Evolutionary conservation across 352 stramenopile species (phyloP).

Genomic region (Globisporangium camurandrum): DNA sequence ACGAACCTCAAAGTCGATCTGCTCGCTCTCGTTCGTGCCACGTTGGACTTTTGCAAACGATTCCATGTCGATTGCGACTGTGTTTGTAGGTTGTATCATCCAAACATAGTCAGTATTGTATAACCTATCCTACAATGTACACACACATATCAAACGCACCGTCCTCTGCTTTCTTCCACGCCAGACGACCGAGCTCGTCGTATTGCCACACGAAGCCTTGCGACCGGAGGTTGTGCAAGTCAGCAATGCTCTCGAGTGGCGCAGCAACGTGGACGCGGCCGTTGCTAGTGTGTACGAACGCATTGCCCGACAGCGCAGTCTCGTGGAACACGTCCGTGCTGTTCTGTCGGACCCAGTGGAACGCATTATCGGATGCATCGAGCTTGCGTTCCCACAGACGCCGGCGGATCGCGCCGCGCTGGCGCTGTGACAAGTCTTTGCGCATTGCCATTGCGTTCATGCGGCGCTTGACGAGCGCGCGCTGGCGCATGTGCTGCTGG

Average conservation of each 20-base stretch:
- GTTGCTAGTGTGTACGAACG: slow-evolving; percentile 18
- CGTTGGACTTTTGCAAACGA: slow-evolving; percentile 39
- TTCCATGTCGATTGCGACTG: slow-evolving; percentile 63
- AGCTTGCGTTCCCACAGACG: slow-evolving; percentile 59
- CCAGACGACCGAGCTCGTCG: slow-evolving; percentile 36
- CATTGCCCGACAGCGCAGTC: slow-evolving; percentile 6
- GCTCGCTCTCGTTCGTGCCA: slow-evolving; percentile 25
- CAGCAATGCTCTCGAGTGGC: slow-evolving; percentile 34
- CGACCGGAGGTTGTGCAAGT: slow-evolving; percentile 52
- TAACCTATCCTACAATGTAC: background rate
- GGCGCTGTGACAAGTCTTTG: slow-evolving; percentile 58
- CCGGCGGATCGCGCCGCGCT: slow-evolving; percentile 57
- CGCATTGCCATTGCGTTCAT: slow-evolving; percentile 55
- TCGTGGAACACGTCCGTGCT: slow-evolving; percentile 30
- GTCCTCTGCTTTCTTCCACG: slow-evolving; percentile 53
- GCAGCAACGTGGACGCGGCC: slow-evolving; percentile 15
- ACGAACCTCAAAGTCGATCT: slow-evolving; percentile 55
- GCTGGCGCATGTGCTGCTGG: slow-evolving; percentile 32
- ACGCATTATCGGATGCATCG: slow-evolving; percentile 50
- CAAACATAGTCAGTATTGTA: background rate
- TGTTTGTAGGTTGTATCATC: no score
- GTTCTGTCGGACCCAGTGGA: slow-evolving; percentile 67
- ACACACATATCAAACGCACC: slow-evolving; percentile 6
- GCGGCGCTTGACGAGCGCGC: slow-evolving; percentile 57
- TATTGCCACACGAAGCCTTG: slow-evolving; percentile 71